These are phyloP conservation scores for Suillus clintonianus DNA, from an alignment of 768 basidiomycete species.

Conservation along the genomic window DNA sequence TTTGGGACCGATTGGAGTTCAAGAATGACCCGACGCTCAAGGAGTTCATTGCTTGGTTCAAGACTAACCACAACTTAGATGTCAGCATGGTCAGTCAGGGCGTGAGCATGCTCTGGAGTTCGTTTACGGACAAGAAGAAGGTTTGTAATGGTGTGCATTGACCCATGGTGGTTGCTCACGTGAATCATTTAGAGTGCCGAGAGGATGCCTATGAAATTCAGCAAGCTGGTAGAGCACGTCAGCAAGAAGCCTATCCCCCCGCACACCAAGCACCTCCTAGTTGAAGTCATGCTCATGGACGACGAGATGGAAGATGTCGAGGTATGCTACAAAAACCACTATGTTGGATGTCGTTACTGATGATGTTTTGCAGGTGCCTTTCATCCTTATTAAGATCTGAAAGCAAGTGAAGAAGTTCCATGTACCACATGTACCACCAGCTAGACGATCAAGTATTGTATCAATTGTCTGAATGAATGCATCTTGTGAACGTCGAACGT, in stretches of 20 bases:
- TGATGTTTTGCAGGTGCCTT: slow-evolving; percentile 60
- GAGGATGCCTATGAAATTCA: slow-evolving; percentile 86
- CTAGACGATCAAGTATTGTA: slow-evolving; percentile 10
- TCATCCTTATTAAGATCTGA: slow-evolving; percentile 74
- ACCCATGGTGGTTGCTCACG: background rate
- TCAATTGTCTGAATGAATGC: background rate
- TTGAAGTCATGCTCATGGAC: slow-evolving; percentile 93
- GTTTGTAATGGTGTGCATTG: slow-evolving; percentile 38
- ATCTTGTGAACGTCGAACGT: too few species aligned
- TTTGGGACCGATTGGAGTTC: slow-evolving; percentile 98
- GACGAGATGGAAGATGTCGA: slow-evolving; percentile 95
- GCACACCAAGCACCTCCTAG: slow-evolving; percentile 81
- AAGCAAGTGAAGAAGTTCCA: background rate
- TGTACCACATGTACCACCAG: slow-evolving; percentile 5
- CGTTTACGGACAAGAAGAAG: slow-evolving; percentile 93
- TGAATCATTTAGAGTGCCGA: slow-evolving; percentile 69
- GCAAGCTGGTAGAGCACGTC: slow-evolving; percentile 87
- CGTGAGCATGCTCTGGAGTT: slow-evolving; percentile 97
- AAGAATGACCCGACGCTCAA: slow-evolving; percentile 84
- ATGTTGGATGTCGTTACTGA: background rate
- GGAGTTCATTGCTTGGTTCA: slow-evolving; percentile 85
- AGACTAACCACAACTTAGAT: slow-evolving; percentile 79
- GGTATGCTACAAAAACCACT: slow-evolving; percentile 39
- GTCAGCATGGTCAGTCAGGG: slow-evolving; percentile 96
- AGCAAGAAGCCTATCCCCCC: slow-evolving; percentile 92